Percentiles rank a stretch among this genome's conserved stretches.
Evolutionary conservation across 2,329 filamentous ascomycete genomes (phyloP).

Genomic region (Hymenoscyphus linearis): DNA sequence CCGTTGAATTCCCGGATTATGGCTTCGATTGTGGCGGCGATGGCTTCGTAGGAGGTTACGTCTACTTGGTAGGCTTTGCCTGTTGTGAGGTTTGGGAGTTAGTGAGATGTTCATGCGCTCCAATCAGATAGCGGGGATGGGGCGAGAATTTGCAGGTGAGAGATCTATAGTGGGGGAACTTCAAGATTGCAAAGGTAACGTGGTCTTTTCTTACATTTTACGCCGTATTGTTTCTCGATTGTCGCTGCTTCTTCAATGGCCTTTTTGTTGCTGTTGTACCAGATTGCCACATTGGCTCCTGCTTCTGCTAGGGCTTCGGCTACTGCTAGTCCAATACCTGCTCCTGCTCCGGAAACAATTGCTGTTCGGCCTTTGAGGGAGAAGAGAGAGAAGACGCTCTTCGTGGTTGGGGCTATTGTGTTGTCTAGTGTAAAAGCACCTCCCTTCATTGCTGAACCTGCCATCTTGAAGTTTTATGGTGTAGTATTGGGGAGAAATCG

Average conservation of each 20-base stretch:
- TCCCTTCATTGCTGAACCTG: constrained; percentile 16
- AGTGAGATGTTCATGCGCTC: constrained; percentile 7
- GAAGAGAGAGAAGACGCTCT: constrained; percentile 58
- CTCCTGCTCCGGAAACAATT: constrained; percentile 42
- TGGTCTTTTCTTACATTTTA: constrained; percentile 51
- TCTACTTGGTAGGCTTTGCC: constrained; percentile 59
- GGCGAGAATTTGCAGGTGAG: neutral
- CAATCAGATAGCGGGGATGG: constrained; percentile 1
- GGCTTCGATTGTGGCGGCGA: constrained; percentile 38
- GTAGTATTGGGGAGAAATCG: neutral
- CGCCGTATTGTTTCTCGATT: constrained; percentile 60
- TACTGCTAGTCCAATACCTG: constrained; percentile 42
- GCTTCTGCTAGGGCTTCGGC: constrained; percentile 39
- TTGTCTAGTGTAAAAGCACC: constrained; percentile 54
- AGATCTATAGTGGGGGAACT: neutral
- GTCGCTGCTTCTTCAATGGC: constrained; percentile 56
- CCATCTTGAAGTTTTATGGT: constrained; percentile 12
- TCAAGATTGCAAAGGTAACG: no score
- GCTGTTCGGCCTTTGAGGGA: constrained; percentile 50
- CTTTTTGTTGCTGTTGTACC: constrained; percentile 61
- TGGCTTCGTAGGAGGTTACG: constrained; percentile 44
- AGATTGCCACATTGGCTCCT: constrained; percentile 44
- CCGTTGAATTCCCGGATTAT: constrained; percentile 62
- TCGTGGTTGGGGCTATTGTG: constrained; percentile 39
- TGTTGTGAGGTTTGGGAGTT: constrained; percentile 27